phyloP scores from a whole-genome alignment of 2,329 filamentous ascomycete species.

The Colletotrichum sp. region DNA sequence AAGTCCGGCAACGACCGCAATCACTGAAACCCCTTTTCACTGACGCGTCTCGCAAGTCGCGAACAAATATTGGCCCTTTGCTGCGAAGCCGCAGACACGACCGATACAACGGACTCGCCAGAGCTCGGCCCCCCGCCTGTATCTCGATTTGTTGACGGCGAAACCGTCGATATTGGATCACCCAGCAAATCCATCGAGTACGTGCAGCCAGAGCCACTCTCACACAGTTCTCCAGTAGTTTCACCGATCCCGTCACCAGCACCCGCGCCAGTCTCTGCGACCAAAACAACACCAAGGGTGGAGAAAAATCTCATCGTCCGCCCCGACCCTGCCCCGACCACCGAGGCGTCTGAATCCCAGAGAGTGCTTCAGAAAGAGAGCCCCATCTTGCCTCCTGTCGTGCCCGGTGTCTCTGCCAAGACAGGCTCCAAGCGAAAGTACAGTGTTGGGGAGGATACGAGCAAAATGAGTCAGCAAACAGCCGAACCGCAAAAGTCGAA shows the following conservation, averaged over 20 bases:
- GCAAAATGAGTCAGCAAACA: constrained; percentile 22
- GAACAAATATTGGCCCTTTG: constrained; percentile 68
- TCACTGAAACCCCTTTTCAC: neutral
- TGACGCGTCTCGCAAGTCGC: constrained; percentile 43
- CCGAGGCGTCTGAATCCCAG: neutral
- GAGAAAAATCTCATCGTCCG: constrained; percentile 7
- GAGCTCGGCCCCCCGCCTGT: constrained; percentile 70
- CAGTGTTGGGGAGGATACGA: constrained; percentile 56
- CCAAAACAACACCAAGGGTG: neutral
- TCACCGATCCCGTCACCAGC: neutral
- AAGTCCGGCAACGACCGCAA: constrained; percentile 31
- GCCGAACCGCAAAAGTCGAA: constrained; percentile 31
- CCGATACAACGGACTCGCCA: constrained; percentile 60
- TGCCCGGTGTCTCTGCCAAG: constrained; percentile 34
- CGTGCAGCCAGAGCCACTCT: neutral
- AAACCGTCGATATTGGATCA: constrained; percentile 58
- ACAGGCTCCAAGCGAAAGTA: constrained; percentile 63
- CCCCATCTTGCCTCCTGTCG: neutral
- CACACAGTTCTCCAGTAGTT: neutral
- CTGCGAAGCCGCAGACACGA: constrained; percentile 47
- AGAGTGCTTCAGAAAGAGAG: neutral
- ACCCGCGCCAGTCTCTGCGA: neutral
- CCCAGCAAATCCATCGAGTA: constrained; percentile 32
- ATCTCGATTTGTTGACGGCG: constrained; percentile 62
- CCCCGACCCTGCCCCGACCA: neutral